Base-by-base conservation (phyloP, 768 basidiomycete genomes). In the Lactifluus piperatus region DNA sequence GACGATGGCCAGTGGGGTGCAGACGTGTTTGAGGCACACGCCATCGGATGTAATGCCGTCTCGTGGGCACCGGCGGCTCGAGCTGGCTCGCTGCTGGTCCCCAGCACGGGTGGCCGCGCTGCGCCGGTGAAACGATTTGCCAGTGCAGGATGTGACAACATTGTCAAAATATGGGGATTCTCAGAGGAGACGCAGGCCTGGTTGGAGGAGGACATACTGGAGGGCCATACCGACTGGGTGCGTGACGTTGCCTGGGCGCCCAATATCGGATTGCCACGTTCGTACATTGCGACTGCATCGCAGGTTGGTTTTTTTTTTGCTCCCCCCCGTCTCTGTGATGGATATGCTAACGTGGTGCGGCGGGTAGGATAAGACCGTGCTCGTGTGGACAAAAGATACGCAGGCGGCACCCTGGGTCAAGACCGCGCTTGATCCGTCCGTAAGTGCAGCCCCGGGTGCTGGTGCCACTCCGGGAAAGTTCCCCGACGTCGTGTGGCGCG, bases 241-340 rank as follows among this genome's bases (percentile, higher is more conserved):
- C 80, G 95, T 48, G 95, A 98, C 70, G 94, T 97, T n/a, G 91
- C 95, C 0, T 98, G 94, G 94, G 94, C 94, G 1, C 95, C 97
- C 0, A 97, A 92, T 65, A 94, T 97, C 62, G 97, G 97, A 0
- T 78, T 98, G 16, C 92, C 95, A 0, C 81, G 93, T 62, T 88
- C 86, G 68, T 97, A 97, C 73, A 91, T 99, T 62, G 97, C 97
- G 6, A 94, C 94, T 2, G 93, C 93, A 0, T 94, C 91, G 0
- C 94, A 97, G 75, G 83, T 84, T 52, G 49, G 78, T 1, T 8
- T 45, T 20, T 14, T 24, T 27, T 1, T 5, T 22, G 18, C 26
- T 4, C 50, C 32, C 2, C 29, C 20, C 2, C 18, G 29, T 6
- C 9, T 22, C 18, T 43, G 50, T 29, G 34, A 39, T 59, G 57